Evolutionary conservation across 495 filamentous ascomycete genomes (phyloP), one percentile per base, ranked within the genome.

Genomic region (Usnea hakonensis): DNA sequence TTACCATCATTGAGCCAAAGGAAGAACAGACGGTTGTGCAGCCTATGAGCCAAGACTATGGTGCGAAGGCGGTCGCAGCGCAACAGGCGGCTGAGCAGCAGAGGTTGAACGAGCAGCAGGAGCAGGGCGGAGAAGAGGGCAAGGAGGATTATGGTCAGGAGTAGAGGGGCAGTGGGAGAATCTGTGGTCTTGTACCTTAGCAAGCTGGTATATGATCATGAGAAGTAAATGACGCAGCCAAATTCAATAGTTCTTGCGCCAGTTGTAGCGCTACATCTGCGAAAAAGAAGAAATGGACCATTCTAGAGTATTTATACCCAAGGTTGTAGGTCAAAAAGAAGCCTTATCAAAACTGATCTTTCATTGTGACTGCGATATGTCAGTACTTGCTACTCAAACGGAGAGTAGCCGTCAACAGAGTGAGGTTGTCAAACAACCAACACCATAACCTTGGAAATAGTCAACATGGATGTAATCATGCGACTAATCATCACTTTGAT

Each of bases 1-100:
- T 98, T 76, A 97, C 91, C 73, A 90, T 98, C 81, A 96, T 97
- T 79, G 95, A 97, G 85, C 94, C 94, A 78, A 98, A 98, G 88
- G 94, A 97, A 79, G 94, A 98, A 85, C 83, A 89, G 69, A 86
- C 87, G 71, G 87, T 96, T 64, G 85, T 95, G 66, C 90, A 95
- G 78, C 94, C 94, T 71, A 88, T 90, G 79, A 89, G 85, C 79
- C 90, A 96, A 80, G 94, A 98, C 81, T 97, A 98, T 79, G 95
- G 95, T 75, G 91, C 93, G 64, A 97, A 97, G 86, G 91, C 90
- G 63, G 77, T 91, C 44, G 88, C 90, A 70, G 89, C 89, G 61
- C 88, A 94, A 80, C 88, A 90, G 72, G 81, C 83, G 58, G 88
- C 90, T 58, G 90, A 95, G 79, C 80, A 85, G 79, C 81, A 84